Conservation (phyloP, 257 asterid genomes). For the Misopates orontium region DNA sequence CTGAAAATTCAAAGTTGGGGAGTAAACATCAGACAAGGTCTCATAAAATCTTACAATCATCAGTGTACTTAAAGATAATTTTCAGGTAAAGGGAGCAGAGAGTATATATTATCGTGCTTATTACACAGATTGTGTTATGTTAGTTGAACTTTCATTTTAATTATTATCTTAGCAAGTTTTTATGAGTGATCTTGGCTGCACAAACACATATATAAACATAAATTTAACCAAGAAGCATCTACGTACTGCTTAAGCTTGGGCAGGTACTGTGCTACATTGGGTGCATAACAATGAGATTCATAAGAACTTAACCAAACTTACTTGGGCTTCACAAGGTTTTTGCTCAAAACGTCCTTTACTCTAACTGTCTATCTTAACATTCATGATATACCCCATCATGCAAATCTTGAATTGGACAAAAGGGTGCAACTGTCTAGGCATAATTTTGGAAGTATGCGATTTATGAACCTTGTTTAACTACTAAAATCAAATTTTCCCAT, state of each 20-base stretch:
- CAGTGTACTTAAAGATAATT: slow-evolving; percentile 9
- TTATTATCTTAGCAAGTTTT: not conserved
- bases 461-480: slow-evolving; percentile 11
- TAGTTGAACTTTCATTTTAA: not conserved
- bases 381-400: not conserved
- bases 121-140: not conserved
- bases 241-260: too few species aligned
- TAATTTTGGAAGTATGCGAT: not conserved
- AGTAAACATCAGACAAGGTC: slow-evolving; percentile 27
- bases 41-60: slow-evolving; percentile 7
- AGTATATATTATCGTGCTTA: not conserved
- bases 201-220: too few species aligned
- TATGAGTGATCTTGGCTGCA: too few species aligned
- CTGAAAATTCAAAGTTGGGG: slow-evolving; percentile 40
- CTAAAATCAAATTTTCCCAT: slow-evolving; percentile 3
- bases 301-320: too few species aligned
- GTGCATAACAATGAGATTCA: too few species aligned
- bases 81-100: slow-evolving; percentile 3
- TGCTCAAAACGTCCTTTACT: too few species aligned
- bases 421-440: not conserved
- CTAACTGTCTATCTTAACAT: not conserved
- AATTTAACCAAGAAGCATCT: too few species aligned
- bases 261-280: too few species aligned
- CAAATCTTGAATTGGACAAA: not conserved
- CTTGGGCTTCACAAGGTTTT: too few species aligned